These are phyloP conservation scores for Nidularia sp. DNA, from an alignment of 768 basidiomycete species.

Conservation along the genomic window DNA sequence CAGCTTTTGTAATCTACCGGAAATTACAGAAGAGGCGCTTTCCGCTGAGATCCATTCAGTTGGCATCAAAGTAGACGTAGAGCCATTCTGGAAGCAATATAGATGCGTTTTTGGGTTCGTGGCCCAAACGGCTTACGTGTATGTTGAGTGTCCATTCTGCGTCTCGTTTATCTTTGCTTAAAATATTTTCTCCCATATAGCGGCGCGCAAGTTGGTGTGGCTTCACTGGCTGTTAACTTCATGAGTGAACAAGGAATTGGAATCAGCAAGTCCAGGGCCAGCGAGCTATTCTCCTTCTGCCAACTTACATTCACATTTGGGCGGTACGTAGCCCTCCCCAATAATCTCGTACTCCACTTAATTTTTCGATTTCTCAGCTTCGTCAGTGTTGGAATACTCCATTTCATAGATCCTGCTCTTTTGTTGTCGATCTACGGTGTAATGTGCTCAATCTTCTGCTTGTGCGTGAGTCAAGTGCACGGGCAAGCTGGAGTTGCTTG, in stretches of 20 bases:
- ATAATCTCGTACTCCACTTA: neutral
- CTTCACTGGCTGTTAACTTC: constrained; percentile 67
- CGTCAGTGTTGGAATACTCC: constrained; percentile 55
- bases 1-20: constrained; percentile 64
- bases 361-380: constrained; percentile 33
- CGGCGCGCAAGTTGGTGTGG: constrained; percentile 65
- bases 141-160: no score
- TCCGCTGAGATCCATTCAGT: constrained; percentile 40
- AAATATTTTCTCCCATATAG: constrained; percentile 11
- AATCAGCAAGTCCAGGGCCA: constrained; percentile 46
- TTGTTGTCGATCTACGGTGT: constrained; percentile 51
- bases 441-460: constrained; percentile 45
- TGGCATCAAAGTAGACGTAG: constrained; percentile 34
- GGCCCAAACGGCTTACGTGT: constrained; percentile 68
- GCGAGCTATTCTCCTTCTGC: constrained; percentile 67
- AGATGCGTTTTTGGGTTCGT: constrained; percentile 70
- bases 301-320: constrained; percentile 66
- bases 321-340: constrained; percentile 29
- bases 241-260: constrained; percentile 60
- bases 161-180: neutral
- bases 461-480: constrained; percentile 44
- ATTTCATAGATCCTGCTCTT: constrained; percentile 62
- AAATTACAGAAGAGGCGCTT: constrained; percentile 67
- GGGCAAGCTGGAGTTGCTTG: constrained; percentile 56
- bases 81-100: constrained; percentile 67